These are phyloP conservation scores for Labyrinthula sp. DNA, from an alignment of 352 stramenopile species.

Conservation along the genomic window DNA sequence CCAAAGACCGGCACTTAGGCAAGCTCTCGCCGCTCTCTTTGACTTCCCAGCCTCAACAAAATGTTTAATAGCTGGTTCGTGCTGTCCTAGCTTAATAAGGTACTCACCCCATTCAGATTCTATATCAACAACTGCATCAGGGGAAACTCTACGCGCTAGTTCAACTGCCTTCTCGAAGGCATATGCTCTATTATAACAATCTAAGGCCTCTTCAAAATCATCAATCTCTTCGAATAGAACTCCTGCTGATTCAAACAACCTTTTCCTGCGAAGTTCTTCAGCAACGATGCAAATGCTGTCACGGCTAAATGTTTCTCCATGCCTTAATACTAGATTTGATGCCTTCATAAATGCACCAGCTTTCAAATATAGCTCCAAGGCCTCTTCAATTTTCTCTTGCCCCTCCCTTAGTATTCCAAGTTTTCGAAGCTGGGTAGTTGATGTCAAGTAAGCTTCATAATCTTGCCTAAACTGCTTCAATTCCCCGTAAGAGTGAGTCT, in stretches of 20 bases:
- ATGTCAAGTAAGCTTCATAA: conserved; percentile 72
- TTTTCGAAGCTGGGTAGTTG: conserved; percentile 69
- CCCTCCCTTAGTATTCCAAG: conserved; percentile 65
- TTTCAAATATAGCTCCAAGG: conserved; percentile 72
- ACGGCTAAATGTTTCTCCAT: conserved; percentile 54
- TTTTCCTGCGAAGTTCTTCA: conserved; percentile 54
- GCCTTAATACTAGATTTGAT: conserved; percentile 53
- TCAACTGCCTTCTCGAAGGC: conserved; percentile 72
- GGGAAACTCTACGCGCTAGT: conserved; percentile 62
- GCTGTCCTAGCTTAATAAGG: conserved; percentile 66
- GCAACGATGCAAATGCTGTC: conserved; percentile 65
- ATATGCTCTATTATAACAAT: conserved; percentile 69
- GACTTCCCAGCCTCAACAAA: conserved; percentile 77
- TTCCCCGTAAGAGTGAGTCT: conserved; percentile 49
- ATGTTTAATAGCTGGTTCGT: conserved; percentile 85
- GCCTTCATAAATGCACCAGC: conserved; percentile 67
- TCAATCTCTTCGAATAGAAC: conserved; percentile 78
- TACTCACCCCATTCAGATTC: conserved; percentile 77
- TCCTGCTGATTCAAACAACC: conserved; percentile 72
- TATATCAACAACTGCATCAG: conserved; percentile 59
- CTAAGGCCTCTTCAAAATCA: conserved; percentile 59
- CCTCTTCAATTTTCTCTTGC: conserved; percentile 59
- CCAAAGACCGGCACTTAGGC: conserved; percentile 71
- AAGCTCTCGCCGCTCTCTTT: conserved; percentile 68
- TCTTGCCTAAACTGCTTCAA: conserved; percentile 60